phyloP scores from a whole-genome alignment of 345 rosid genomes.

The Salix caprea region DNA sequence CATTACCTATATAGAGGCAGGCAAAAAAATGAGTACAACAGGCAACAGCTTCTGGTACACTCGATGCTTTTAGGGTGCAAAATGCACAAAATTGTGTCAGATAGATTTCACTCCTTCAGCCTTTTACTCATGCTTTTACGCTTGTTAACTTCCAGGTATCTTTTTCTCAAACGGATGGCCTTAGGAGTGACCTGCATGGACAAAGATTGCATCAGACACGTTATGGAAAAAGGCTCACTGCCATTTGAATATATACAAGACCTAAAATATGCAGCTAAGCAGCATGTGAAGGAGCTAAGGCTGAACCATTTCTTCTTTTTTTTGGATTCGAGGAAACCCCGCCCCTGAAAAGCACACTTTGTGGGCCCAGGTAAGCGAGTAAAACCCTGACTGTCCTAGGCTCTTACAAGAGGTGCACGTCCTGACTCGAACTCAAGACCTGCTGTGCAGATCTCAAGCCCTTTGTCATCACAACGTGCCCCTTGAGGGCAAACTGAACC shows the following conservation, averaged over 20 bases:
- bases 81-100: background rate
- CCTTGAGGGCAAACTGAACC: no score
- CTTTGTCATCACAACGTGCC: no score
- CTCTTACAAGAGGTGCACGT: no score
- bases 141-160: constrained; percentile 82
- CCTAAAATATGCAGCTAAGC: no score
- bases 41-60: constrained; percentile 10
- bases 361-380: no score
- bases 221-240: background rate
- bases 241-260: background rate
- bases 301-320: no score
- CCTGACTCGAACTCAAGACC: no score
- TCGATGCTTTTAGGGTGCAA: background rate
- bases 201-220: background rate
- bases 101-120: constrained; percentile 53
- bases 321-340: no score
- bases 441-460: no score
- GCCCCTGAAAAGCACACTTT: no score
- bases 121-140: constrained; percentile 81
- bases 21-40: constrained; percentile 5
- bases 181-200: constrained; percentile 82
- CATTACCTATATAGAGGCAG: background rate
- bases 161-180: constrained; percentile 76
- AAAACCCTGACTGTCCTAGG: fast-evolving
- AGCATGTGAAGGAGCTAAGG: no score